A percentile compares a stretch with the other conserved stretches of the same genome.
Conservation (phyloP, 1,284 basidiomycete genomes). For the Rhodotorula sp. region DNA sequence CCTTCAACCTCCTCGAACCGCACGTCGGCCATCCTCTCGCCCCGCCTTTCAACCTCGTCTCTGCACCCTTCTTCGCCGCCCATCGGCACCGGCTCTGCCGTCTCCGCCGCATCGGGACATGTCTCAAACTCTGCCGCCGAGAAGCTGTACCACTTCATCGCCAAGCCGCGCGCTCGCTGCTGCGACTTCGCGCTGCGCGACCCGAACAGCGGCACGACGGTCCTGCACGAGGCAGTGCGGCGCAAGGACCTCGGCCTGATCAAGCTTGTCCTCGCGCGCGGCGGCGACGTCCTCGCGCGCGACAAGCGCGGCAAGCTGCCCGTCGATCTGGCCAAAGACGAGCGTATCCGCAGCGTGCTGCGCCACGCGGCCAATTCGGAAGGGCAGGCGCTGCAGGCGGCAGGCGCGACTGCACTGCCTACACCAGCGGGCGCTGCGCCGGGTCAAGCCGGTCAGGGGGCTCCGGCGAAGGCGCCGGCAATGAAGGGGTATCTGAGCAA, state of each 20-base stretch:
- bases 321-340: constrained; percentile 67
- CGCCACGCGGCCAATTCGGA: constrained; percentile 66
- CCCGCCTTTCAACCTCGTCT: constrained; percentile 51
- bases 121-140: constrained; percentile 40
- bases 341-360: constrained; percentile 78
- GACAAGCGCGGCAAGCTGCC: constrained; percentile 76
- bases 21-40: constrained; percentile 9
- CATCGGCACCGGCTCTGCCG: constrained; percentile 54
- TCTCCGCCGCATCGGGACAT: constrained; percentile 39
- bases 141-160: constrained; percentile 41
- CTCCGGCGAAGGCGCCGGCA: constrained; percentile 58
- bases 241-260: constrained; percentile 79
- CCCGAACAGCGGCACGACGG: constrained; percentile 70
- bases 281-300: constrained; percentile 86
- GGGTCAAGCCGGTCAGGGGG: background rate
- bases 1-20: constrained; percentile 8
- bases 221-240: constrained; percentile 84
- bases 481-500: constrained; percentile 83
- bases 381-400: constrained; percentile 22
- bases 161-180: constrained; percentile 45
- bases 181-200: constrained; percentile 60
- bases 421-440: background rate
- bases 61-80: constrained; percentile 56
- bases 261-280: constrained; percentile 77
- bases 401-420: no score